These are phyloP conservation scores for Kazachstania africana DNA, from an alignment of 805 yeast species.

Conservation along the genomic window DNA sequence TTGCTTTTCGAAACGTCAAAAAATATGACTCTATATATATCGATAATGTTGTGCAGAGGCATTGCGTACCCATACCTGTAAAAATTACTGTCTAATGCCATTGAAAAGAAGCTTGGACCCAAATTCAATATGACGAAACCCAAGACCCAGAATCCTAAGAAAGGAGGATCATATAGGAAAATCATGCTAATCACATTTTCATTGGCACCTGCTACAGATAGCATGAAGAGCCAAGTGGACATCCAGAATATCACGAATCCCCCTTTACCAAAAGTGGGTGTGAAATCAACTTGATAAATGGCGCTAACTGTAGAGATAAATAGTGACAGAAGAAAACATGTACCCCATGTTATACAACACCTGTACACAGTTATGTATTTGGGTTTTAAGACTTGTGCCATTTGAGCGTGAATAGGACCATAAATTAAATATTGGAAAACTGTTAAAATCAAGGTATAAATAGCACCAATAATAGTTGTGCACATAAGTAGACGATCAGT, in stretches of 20 bases:
- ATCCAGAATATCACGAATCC: conserved; percentile 73
- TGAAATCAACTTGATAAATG: conserved; percentile 55
- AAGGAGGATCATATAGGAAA: conserved; percentile 44
- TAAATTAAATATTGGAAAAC: conserved; percentile 59
- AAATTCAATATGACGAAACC: conserved; percentile 58
- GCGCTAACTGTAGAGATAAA: conserved; percentile 48
- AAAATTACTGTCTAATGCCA: conserved; percentile 42
- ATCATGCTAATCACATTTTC: conserved; percentile 48
- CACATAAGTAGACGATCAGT: conserved; percentile 42
- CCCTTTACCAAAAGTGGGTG: conserved; percentile 44
- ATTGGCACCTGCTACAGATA: conserved; percentile 64
- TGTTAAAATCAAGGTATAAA: conserved; percentile 57
- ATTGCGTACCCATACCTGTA: conserved; percentile 53
- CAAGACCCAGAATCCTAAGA: conserved; percentile 57
- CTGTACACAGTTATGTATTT: conserved; percentile 41
- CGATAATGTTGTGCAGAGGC: conserved; percentile 58
- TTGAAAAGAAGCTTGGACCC: conserved; percentile 55
- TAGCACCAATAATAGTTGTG: conserved; percentile 64
- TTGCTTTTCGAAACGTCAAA: conserved; percentile 39
- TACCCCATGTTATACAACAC: conserved; percentile 33
- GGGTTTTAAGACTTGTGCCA: conserved; percentile 35
- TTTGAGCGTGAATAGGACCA: conserved; percentile 36
- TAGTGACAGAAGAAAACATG: conserved; percentile 46
- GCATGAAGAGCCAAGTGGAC: conserved; percentile 52
- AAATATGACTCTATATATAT: conserved; percentile 45